Base-by-base conservation (phyloP, 805 yeast genomes). In the Yamadazyma akitaensis region DNA sequence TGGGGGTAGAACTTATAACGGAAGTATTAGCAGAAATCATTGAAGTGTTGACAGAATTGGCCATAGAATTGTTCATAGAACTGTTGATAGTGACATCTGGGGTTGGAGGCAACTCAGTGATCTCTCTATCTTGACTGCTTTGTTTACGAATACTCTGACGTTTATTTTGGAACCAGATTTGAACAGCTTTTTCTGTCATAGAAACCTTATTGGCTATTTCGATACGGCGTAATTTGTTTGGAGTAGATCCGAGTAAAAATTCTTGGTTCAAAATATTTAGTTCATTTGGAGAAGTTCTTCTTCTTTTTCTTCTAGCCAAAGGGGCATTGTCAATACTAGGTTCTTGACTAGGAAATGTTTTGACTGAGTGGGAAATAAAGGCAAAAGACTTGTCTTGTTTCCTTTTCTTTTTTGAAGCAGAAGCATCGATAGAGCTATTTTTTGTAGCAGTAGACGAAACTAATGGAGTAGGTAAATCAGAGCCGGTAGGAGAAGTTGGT, bases 101-200 rank as follows among this genome's bases (percentile, higher is more conserved):
- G 11, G 72, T 68, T n/a, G 74, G 73, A 26, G 75, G 75, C 53
- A 72, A 61, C 48, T 64, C 73, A 8, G 75, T 68, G 36, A 72
- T 57, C 56, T 72, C 76, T 51, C 59, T 67, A 41, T 71, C 76
- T 13, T 56, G 45, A 36, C 53, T 51, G 46, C 59, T 57, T 42
- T 68, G 73, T 56, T 83, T 80, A 58, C 90, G 78, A 52, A 85
- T 67, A 32, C 91, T 77, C 67, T 92, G 97, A 65, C 99, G 80
- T 65, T 83, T 87, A 67, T 94, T 94, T 69, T 94, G 99, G 70
- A 94, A 94, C 99, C 99, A 94, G 52, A 92, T 89, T 70, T 94
- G 99, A 31, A 94, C 96, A 1, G 97, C 96, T 64, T 91, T 89
- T 65, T 91, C 97, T n/a, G 92, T 81, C 98, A 94, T 94, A 55